phyloP scores from a whole-genome alignment of 2,329 filamentous ascomycete species.

The Plenodomus biglobosus region DNA sequence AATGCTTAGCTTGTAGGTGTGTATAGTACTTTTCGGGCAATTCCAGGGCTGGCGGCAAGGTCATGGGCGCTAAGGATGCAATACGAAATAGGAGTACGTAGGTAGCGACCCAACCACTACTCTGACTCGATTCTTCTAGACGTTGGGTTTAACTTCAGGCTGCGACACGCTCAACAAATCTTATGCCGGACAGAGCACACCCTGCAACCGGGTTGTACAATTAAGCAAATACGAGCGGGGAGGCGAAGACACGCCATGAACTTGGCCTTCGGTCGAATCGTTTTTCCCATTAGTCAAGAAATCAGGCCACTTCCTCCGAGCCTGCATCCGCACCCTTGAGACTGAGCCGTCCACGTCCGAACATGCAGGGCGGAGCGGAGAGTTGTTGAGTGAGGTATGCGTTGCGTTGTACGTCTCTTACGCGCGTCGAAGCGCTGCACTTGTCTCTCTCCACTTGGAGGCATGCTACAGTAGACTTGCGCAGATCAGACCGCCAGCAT shows the following conservation, averaged over 20 bases:
- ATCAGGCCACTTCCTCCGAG: slow-evolving; percentile 14
- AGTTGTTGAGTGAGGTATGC: neutral
- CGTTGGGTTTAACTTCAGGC: neutral
- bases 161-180: slow-evolving; percentile 2
- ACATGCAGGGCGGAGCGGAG: slow-evolving; percentile 9
- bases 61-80: neutral
- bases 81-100: neutral
- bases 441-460: no score
- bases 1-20: neutral
- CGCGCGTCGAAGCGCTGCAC: no score
- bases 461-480: no score
- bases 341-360: neutral
- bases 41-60: neutral
- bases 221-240: slow-evolving; percentile 31
- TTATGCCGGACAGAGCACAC: slow-evolving; percentile 1
- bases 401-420: no score
- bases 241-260: slow-evolving; percentile 23
- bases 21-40: no score
- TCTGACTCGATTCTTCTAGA: neutral
- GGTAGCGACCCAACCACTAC: neutral
- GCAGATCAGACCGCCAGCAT: no score
- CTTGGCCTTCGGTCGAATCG: slow-evolving; percentile 11
- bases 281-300: slow-evolving; percentile 19
- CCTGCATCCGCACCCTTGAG: slow-evolving; percentile 8
- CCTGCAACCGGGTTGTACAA: slow-evolving; percentile 9